These are phyloP conservation scores for Phytophthora sp. DNA, from an alignment of 352 stramenopile genomes.

Conservation along the genomic window DNA sequence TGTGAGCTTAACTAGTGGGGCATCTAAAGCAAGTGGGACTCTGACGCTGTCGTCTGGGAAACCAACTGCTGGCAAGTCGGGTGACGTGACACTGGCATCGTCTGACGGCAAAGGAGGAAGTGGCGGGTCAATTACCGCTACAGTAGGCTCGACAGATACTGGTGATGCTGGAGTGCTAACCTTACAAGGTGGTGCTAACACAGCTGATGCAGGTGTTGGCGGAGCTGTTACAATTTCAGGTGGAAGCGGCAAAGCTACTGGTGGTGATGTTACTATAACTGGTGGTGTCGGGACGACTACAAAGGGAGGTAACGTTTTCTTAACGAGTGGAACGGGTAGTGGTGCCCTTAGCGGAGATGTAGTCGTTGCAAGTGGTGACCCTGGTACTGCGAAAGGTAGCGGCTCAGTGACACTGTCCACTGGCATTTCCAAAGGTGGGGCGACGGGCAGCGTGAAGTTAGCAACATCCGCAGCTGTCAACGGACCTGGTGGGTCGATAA, in stretches of 20 bases:
- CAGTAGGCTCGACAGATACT: constrained; percentile 18
- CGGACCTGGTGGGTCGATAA: constrained; percentile 32
- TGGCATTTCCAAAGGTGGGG: constrained; percentile 18
- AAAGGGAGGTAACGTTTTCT: constrained; percentile 32
- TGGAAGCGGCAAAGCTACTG: constrained; percentile 16
- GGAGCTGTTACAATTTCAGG: constrained; percentile 20
- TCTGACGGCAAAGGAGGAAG: constrained; percentile 13
- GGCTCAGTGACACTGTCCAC: constrained; percentile 28
- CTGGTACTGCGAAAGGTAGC: constrained; percentile 20
- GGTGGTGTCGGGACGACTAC: constrained; percentile 17
- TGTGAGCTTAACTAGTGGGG: constrained; percentile 26
- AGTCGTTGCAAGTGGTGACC: constrained; percentile 21
- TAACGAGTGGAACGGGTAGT: constrained; percentile 32
- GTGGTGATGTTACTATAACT: constrained; percentile 22
- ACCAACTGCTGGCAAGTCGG: constrained; percentile 16
- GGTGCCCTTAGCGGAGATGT: constrained; percentile 34
- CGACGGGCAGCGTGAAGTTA: constrained; percentile 34
- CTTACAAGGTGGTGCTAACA: constrained; percentile 24
- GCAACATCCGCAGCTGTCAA: constrained; percentile 16
- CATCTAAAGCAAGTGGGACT: constrained; percentile 26
- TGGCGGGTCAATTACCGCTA: constrained; percentile 22
- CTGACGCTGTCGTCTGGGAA: constrained; percentile 22
- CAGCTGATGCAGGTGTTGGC: constrained; percentile 7
- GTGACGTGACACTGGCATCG: constrained; percentile 17
- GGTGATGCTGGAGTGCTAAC: constrained; percentile 14